Evolutionary conservation across 2,329 filamentous ascomycete species (phyloP).

Genomic region (Orbilia quercus): DNA sequence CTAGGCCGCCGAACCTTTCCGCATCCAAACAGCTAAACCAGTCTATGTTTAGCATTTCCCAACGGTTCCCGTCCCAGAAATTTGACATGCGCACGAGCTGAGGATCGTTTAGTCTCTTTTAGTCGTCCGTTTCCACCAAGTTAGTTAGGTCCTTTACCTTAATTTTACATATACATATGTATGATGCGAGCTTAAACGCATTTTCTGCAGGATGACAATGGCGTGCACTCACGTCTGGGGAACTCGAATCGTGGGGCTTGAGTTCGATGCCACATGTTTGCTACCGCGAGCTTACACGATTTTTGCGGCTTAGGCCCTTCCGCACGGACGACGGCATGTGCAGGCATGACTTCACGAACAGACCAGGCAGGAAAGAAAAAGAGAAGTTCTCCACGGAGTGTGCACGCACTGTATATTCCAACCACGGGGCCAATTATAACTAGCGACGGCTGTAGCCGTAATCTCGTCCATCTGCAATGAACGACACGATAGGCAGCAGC

Average conservation of each 20-base stretch:
- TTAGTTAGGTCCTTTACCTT: slow-evolving; percentile 7
- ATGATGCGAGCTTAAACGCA: too few species aligned
- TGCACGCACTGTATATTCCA: too few species aligned
- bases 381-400: too few species aligned
- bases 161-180: slow-evolving; percentile 21
- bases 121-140: slow-evolving; percentile 3
- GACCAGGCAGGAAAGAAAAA: too few species aligned
- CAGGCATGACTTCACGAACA: too few species aligned
- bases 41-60: slow-evolving; percentile 43
- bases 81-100: slow-evolving; percentile 15
- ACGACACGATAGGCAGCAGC: slow-evolving; percentile 12
- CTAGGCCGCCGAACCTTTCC: slow-evolving; percentile 34
- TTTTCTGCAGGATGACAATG: slow-evolving; percentile 35
- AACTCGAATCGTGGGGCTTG: slow-evolving; percentile 11
- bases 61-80: slow-evolving; percentile 44
- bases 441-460: slow-evolving; percentile 4
- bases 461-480: neutral
- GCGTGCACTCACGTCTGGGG: too few species aligned
- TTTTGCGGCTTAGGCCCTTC: slow-evolving; percentile 48
- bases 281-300: slow-evolving; percentile 12
- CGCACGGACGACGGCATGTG: slow-evolving; percentile 34
- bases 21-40: slow-evolving; percentile 8
- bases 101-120: slow-evolving; percentile 8
- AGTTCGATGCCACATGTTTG: slow-evolving; percentile 22
- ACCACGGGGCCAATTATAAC: too few species aligned